phyloP scores from a whole-genome alignment of 306 rosid species.

The Sesbania bispinosa region DNA sequence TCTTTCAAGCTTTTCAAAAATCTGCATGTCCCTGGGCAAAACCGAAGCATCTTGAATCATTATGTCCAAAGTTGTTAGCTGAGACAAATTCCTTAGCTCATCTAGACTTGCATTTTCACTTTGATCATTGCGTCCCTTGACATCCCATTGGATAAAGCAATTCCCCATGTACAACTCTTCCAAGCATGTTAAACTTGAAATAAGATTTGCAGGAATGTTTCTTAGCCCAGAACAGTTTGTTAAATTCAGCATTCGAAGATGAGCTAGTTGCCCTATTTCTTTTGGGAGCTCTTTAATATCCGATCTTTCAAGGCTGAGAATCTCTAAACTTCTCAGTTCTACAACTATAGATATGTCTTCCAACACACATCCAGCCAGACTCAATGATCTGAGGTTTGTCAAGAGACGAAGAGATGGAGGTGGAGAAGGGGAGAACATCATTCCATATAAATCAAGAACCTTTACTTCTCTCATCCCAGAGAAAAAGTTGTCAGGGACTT shows the following conservation, averaged over 20 bases:
- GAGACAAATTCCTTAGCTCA: constrained; percentile 6
- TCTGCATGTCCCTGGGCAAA: neutral
- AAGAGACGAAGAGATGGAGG: neutral
- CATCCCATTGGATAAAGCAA: neutral
- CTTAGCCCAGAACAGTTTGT: neutral
- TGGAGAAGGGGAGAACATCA: neutral
- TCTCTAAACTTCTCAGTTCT: neutral
- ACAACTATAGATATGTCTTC: neutral
- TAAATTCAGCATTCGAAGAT: neutral
- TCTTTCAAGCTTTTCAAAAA: neutral
- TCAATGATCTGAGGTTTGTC: neutral
- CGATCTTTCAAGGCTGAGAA: neutral
- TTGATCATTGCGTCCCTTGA: neutral
- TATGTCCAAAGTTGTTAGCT: neutral
- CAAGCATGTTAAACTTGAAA: neutral
- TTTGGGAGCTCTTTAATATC: neutral
- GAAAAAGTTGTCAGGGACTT: neutral
- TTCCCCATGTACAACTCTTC: neutral
- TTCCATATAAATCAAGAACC: neutral
- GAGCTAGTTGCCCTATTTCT: neutral
- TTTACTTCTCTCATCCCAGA: neutral
- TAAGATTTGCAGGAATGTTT: neutral
- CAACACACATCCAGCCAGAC: neutral
- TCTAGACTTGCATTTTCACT: neutral
- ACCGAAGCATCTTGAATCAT: neutral